Evolutionary conservation across 768 basidiomycete genomes (phyloP).

Genomic region (Rhodotorula babjevae): DNA sequence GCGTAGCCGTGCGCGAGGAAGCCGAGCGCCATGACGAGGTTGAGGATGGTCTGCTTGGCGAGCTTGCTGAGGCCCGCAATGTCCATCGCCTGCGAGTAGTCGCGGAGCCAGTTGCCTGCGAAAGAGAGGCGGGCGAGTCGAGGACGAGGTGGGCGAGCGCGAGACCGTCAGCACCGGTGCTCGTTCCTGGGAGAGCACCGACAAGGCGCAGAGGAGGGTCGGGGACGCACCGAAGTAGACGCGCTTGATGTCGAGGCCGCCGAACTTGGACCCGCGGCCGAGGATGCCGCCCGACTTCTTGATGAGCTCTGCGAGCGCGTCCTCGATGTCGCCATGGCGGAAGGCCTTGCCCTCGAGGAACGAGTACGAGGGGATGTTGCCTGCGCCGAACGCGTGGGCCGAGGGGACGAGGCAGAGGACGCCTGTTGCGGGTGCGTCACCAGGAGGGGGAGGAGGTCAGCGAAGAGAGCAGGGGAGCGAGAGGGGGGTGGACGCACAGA

Average conservation of each 20-base stretch:
- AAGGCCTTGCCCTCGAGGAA: slow-evolving; percentile 70
- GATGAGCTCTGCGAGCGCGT: slow-evolving; percentile 44
- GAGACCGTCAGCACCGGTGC: too few relatives aligned
- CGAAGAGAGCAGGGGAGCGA: too few relatives aligned
- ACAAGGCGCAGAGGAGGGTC: slow-evolving; percentile 16
- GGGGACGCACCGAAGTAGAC: slow-evolving; percentile 44
- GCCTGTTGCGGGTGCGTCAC: not conserved
- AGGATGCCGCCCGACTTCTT: slow-evolving; percentile 43
- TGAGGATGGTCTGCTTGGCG: slow-evolving; percentile 35
- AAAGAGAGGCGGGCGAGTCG: not conserved
- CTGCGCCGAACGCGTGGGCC: slow-evolving; percentile 19
- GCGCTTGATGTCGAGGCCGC: slow-evolving; percentile 48
- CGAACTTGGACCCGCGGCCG: slow-evolving; percentile 46
- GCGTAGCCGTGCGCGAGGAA: slow-evolving; percentile 66
- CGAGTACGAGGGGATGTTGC: slow-evolving; percentile 56
- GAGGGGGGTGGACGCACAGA: not conserved
- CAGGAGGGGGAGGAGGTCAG: too few relatives aligned
- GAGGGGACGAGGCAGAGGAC: slow-evolving; percentile 12
- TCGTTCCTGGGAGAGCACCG: too few relatives aligned
- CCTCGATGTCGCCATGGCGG: slow-evolving; percentile 79
- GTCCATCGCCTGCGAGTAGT: slow-evolving; percentile 63
- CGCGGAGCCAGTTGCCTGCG: slow-evolving; percentile 71
- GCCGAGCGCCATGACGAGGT: slow-evolving; percentile 72
- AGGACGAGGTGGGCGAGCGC: not conserved
- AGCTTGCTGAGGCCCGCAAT: slow-evolving; percentile 42